Base-by-base conservation (phyloP, 495 filamentous ascomycete genomes). In the Daldinia loculata region DNA sequence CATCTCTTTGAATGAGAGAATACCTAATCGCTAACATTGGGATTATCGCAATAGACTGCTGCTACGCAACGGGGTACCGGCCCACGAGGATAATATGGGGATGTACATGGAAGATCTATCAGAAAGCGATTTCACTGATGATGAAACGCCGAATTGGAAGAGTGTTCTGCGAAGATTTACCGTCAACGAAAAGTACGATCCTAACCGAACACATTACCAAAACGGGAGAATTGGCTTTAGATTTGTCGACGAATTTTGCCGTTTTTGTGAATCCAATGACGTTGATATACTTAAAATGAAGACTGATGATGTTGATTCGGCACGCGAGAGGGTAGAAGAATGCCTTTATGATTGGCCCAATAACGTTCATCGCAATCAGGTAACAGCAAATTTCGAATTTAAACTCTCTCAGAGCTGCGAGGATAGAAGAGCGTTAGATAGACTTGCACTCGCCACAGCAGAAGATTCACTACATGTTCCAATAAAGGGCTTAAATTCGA, bases 391-490 rank as follows among this genome's bases (percentile, higher is more conserved):
- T n/a, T 53, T 52, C 9, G 6, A 38, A 24, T 60, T 6, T 6
- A 60, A 29, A 19, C 56, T 60, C 5, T 5, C 2, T 2, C 36
- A 24, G 14, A 29, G 22, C 27, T 29, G 24, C 6, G 38, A 60
- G 8, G 56, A 43, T 27, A n/a, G 2, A 14, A 64, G 14, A 32
- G 0, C 2, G 5, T 29, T 29, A 34, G 15, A 55, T 11, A 8
- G 15, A 5, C 0, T 0, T 0, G 11, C 15, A 4, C 36, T 43
- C 6, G 0, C 0, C 22, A 0, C 2, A 9, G 22, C n/a, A 15
- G 19, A 11, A 30, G 72, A 75, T 17, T 58, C 69, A 9, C 2
- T 63, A 0, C 65, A 69, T 36, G 48, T 72, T 19, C 27, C 14
- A 0, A 48, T 72, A n/a, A 22, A 17, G 12, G 69, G 62, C 15